A percentile compares a stretch with the other conserved stretches of the same genome.
These are phyloP conservation scores for Mesotaenium endlicherianum DNA, from an alignment of 139 green algal species.

Conservation along the genomic window DNA sequence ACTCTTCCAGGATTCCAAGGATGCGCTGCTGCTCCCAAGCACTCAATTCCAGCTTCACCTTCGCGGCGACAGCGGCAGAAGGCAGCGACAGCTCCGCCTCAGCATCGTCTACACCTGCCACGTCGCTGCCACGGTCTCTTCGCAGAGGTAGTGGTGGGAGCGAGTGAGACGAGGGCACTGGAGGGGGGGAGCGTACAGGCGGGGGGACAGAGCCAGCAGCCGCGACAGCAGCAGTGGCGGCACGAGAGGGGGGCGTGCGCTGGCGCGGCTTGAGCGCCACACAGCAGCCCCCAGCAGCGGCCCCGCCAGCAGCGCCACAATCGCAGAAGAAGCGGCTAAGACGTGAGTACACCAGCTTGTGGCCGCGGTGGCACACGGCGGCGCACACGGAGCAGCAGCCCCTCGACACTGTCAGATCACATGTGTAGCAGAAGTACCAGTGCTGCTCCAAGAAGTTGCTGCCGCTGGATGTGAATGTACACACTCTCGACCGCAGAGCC, in stretches of 20 bases:
- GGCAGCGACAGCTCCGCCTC: no score
- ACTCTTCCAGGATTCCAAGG: no score
- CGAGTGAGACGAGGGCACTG: no score
- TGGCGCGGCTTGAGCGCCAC: constrained; percentile 12
- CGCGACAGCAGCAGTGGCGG: background rate
- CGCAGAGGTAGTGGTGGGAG: no score
- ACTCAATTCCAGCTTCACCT: no score
- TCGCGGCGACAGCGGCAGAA: no score
- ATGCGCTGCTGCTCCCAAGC: no score
- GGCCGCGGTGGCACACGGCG: constrained; percentile 60
- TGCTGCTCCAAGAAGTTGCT: constrained; percentile 70
- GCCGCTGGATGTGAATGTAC: constrained; percentile 60
- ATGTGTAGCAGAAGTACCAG: constrained; percentile 74
- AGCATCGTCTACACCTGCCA: no score
- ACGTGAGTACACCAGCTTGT: constrained; percentile 65
- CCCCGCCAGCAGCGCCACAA: constrained; percentile 44
- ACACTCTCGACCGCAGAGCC: constrained; percentile 33
- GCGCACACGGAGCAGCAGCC: constrained; percentile 67
- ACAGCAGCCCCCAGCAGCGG: background rate
- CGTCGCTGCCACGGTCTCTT: no score
- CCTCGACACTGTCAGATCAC: constrained; percentile 59
- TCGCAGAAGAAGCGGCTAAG: constrained; percentile 67
- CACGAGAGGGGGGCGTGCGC: background rate
- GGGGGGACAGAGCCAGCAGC: no score
- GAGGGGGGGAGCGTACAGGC: no score